Conservation (phyloP, 23 red algal genomes). For the Chondrus crispus region DNA sequence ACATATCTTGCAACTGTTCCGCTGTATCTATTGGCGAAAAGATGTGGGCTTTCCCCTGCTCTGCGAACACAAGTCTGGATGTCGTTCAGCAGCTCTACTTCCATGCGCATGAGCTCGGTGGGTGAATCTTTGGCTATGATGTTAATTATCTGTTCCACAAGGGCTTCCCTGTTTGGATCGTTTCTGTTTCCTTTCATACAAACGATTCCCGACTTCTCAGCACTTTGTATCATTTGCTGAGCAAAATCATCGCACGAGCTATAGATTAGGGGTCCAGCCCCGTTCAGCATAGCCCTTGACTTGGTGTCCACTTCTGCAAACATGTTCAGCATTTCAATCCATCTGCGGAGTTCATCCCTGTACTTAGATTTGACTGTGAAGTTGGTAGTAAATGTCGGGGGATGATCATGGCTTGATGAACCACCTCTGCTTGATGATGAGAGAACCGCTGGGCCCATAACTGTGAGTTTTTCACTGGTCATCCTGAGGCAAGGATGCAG, state of each 20-base stretch:
- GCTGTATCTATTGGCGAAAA: neutral
- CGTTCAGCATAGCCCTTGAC: neutral
- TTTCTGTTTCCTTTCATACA: neutral
- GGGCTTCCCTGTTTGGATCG: neutral
- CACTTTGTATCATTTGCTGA: neutral
- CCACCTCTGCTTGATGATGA: no score
- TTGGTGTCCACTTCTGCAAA: constrained; percentile 23
- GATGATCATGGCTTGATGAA: no score
- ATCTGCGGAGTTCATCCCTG: neutral
- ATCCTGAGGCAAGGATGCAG: no score
- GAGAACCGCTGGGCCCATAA: no score
- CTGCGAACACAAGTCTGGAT: neutral
- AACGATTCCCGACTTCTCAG: neutral
- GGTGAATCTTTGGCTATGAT: constrained; percentile 22
- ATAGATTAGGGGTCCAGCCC: neutral
- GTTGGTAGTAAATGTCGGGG: neutral
- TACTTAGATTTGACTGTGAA: neutral
- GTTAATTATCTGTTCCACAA: neutral
- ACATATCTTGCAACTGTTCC: neutral
- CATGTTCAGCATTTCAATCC: constrained; percentile 4
- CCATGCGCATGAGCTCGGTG: neutral
- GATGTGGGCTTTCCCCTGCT: neutral
- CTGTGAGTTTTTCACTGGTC: no score
- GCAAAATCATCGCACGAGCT: neutral
- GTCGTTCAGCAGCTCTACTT: constrained; percentile 14